Evolutionary conservation across 805 yeast species (phyloP).

Genomic region (Candida glaebosa): DNA sequence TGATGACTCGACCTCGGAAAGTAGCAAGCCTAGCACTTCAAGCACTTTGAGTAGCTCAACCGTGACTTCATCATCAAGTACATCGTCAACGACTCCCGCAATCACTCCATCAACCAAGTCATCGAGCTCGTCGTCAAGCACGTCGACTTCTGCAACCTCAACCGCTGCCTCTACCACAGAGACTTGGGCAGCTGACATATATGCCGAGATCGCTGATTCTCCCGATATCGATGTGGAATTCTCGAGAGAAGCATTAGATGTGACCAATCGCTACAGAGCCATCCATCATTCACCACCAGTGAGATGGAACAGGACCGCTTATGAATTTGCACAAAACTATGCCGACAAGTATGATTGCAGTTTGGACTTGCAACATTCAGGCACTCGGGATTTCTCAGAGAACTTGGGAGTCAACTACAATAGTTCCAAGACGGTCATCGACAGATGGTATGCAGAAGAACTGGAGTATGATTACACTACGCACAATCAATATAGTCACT

Average conservation of each 20-base stretch:
- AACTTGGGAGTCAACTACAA: conserved; percentile 34
- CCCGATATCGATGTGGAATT: conserved; percentile 20
- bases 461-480: conserved; percentile 17
- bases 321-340: conserved; percentile 48
- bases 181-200: conserved; percentile 23
- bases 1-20: conserved; percentile 14
- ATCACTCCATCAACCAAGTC: conserved; percentile 8
- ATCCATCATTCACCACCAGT: conserved; percentile 5
- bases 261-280: conserved; percentile 59
- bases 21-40: conserved; percentile 11
- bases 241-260: conserved; percentile 45
- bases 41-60: conserved; percentile 10
- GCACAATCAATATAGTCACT: conserved; percentile 45
- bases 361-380: conserved; percentile 35
- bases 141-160: conserved; percentile 14
- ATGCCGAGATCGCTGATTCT: conserved; percentile 25
- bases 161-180: conserved; percentile 17
- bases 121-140: conserved; percentile 8
- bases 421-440: conserved; percentile 27
- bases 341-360: conserved; percentile 48
- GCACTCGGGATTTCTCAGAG: conserved; percentile 45
- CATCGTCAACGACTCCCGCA: conserved; percentile 11
- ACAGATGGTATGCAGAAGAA: conserved; percentile 43
- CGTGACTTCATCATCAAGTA: conserved; percentile 2
- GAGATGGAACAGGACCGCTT: conserved; percentile 48